Evolutionary conservation across 139 green algal species (phyloP).

Genomic region (Chlorella sp.): DNA sequence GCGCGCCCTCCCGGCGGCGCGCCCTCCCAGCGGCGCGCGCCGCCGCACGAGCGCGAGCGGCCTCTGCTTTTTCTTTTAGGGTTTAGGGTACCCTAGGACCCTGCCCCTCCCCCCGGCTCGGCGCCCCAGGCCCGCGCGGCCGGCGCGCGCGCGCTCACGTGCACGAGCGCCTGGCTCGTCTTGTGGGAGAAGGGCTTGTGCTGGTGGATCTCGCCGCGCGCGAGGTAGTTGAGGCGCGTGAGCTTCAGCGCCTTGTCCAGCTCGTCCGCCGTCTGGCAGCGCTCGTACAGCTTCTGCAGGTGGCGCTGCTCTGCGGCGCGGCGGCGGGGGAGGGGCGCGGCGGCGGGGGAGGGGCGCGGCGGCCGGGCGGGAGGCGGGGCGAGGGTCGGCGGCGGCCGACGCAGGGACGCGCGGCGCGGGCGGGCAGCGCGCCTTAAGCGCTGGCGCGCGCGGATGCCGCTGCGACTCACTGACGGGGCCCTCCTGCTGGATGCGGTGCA

Average conservation of each 20-base stretch:
- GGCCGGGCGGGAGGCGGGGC: neutral
- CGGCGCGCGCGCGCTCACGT: constrained; percentile 1
- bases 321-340: neutral
- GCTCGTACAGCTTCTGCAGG: constrained; percentile 45
- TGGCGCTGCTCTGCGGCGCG: constrained; percentile 46
- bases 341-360: neutral
- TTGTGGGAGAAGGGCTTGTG: constrained; percentile 46
- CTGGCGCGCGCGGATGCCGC: neutral
- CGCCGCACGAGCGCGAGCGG: no score
- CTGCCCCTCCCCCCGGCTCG: neutral
- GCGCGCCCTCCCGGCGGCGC: no score
- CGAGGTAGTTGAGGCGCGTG: constrained; percentile 49
- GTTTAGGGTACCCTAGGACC: no score
- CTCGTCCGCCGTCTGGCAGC: constrained; percentile 38
- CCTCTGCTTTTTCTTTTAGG: no score
- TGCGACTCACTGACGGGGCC: constrained; percentile 34
- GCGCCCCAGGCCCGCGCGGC: neutral
- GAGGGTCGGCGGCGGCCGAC: neutral
- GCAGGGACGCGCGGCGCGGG: no score
- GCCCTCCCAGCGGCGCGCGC: no score
- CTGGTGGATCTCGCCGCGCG: constrained; percentile 41
- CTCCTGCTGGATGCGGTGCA: constrained; percentile 32
- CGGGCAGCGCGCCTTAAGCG: no score
- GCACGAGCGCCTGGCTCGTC: constrained; percentile 33
- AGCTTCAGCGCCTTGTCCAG: constrained; percentile 44